Evolutionary conservation across 2,329 filamentous ascomycete genomes (phyloP), one percentile per base, ranked within the genome.

Genomic region (Diaporthe vexans): DNA sequence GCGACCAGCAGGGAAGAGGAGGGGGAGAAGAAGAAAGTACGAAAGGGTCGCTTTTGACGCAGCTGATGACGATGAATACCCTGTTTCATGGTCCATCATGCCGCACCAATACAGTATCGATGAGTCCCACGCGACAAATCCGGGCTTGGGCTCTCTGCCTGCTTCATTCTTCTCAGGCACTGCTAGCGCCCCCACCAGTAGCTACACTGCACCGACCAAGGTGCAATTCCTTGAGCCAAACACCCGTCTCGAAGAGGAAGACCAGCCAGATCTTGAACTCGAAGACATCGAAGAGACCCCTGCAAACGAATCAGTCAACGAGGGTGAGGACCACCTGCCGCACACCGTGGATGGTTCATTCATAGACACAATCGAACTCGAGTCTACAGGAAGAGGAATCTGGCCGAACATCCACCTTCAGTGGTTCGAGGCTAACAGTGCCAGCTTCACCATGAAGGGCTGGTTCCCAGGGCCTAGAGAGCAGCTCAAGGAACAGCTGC

Each of bases 161-260:
- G 57, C 51, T 33, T 77, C 67, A 5, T 81, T 81, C 59, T 81
- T 76, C 71, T 72, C 72, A 11, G 54, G 74, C 29, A 48, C 71
- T 13, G 46, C 68, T 11, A 26, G 57, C 33, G 48, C 63, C 17
- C 51, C n/a, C 17, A 52, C 57, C 35, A 56, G n/a, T 52, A 70
- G 61, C 37, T 57, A 76, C 73, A 73, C 59, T 29, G 54, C 72
- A 24, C 51, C 74, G 2, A 67, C 75, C 8, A 76, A 75, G 17
- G 74, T 86, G 10, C 79, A 79, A 7, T 86, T 87, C 67, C 78
- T 87, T n/a, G 79, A 81, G 10, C 85, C 86, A 11, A 87, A 87
- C 40, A 85, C 82, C 0, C 81, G 79, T 37, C 76, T 87, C 29
- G 81, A 81, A 1, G 81, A 83, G 26, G 80, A 82, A 40, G 70